These are phyloP conservation scores for Tilletia caries DNA, from an alignment of 1,284 basidiomycete species.

Conservation along the genomic window DNA sequence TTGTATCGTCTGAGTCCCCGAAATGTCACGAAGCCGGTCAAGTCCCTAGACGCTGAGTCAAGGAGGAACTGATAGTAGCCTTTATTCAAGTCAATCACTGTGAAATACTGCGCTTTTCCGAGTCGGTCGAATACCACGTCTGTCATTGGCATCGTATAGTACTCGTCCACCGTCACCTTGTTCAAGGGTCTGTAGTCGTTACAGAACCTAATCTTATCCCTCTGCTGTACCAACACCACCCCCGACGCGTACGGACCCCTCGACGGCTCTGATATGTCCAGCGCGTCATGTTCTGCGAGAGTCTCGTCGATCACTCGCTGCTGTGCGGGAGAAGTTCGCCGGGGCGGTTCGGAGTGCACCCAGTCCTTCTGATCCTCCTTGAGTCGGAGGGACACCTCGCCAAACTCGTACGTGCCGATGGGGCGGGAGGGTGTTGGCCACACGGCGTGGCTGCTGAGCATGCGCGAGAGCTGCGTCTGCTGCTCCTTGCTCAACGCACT, in stretches of 20 bases:
- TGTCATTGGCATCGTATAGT: conserved; percentile 57
- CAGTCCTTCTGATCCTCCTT: neutral
- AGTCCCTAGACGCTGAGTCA: conserved; percentile 44
- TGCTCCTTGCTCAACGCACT: neutral
- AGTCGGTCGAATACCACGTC: conserved; percentile 55
- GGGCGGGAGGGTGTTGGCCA: neutral
- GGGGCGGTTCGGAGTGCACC: conserved; percentile 33
- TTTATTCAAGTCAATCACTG: conserved; percentile 55
- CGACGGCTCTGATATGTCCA: conserved; percentile 54
- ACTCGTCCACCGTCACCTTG: conserved; percentile 53
- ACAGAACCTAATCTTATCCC: conserved; percentile 49
- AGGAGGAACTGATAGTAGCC: conserved; percentile 57
- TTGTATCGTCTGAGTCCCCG: conserved; percentile 56
- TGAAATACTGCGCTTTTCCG: conserved; percentile 52
- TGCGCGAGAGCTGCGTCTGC: neutral
- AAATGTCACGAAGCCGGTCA: conserved; percentile 57
- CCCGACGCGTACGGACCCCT: conserved; percentile 54
- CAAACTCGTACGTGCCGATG: neutral
- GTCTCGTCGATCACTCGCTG: conserved; percentile 52
- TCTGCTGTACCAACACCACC: conserved; percentile 52
- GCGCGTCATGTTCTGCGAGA: conserved; percentile 47
- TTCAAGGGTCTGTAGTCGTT: conserved; percentile 55
- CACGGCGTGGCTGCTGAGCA: neutral
- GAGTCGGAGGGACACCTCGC: neutral
- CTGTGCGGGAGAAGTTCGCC: conserved; percentile 51